A percentile compares a stretch with the other conserved stretches of the same genome.
phyloP scores from a whole-genome alignment of 768 basidiomycete species.

The Podaxis rugospora region DNA sequence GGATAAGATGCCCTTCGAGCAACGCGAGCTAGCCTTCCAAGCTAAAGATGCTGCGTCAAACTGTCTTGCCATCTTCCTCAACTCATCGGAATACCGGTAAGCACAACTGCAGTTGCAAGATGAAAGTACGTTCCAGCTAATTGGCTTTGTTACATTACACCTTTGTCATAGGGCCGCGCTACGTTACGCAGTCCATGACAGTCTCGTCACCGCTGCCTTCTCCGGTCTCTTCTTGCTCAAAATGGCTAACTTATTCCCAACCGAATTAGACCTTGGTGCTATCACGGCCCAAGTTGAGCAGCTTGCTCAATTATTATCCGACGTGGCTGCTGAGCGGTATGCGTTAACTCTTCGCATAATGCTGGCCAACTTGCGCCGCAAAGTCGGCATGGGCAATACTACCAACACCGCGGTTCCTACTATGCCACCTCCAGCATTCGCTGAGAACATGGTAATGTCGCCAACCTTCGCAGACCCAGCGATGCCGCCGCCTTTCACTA shows the following conservation, averaged over 20 bases:
- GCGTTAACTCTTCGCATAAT: slow-evolving; percentile 89
- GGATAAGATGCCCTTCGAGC: slow-evolving; percentile 96
- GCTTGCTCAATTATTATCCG: slow-evolving; percentile 83
- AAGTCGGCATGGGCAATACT: slow-evolving; percentile 64
- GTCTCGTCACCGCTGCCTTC: slow-evolving; percentile 87
- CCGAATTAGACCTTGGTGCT: slow-evolving; percentile 70
- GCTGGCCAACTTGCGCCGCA: slow-evolving; percentile 88
- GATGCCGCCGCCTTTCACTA: slow-evolving; percentile 63
- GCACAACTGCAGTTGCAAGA: slow-evolving; percentile 14
- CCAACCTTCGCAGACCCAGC: slow-evolving; percentile 52
- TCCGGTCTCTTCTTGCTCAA: slow-evolving; percentile 89
- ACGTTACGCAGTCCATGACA: slow-evolving; percentile 90
- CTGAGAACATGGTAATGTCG: slow-evolving; percentile 58
- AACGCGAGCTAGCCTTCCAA: slow-evolving; percentile 91
- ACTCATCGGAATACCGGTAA: slow-evolving; percentile 76
- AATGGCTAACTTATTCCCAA: slow-evolving; percentile 91
- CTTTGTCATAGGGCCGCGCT: slow-evolving; percentile 63
- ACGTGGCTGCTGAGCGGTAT: slow-evolving; percentile 89
- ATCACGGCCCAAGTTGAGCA: slow-evolving; percentile 88
- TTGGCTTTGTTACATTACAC: neutral
- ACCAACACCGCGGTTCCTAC: slow-evolving; percentile 43
- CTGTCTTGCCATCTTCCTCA: slow-evolving; percentile 81
- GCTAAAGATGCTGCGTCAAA: slow-evolving; percentile 90
- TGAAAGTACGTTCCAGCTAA: neutral
- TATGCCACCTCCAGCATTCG: slow-evolving; percentile 47